Conservation (phyloP, 768 basidiomycete genomes). For the Arthromyces matolae region DNA sequence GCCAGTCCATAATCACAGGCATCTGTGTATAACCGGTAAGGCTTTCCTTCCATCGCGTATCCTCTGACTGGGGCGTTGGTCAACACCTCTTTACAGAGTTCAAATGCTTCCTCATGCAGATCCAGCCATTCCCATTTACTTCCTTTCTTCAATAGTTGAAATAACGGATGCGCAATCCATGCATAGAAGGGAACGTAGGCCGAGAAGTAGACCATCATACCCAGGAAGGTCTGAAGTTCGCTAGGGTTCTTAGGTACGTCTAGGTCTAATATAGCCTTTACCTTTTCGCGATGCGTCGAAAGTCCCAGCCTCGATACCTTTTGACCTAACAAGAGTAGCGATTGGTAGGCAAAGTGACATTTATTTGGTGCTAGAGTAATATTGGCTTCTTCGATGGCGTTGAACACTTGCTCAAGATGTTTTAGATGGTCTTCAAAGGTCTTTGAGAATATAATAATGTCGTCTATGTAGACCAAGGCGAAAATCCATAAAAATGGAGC, state of each 20-base stretch:
- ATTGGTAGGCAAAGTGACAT: constrained; percentile 31
- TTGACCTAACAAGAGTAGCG: constrained; percentile 34
- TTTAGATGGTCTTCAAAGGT: constrained; percentile 26
- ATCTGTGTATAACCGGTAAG: constrained; percentile 35
- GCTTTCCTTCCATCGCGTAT: constrained; percentile 23
- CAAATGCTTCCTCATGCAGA: constrained; percentile 24
- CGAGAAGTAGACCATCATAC: constrained; percentile 37
- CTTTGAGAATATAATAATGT: constrained; percentile 34
- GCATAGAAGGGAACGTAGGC: constrained; percentile 34
- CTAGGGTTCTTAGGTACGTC: too few species aligned
- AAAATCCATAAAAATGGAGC: constrained; percentile 37
- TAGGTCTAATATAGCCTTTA: constrained; percentile 29
- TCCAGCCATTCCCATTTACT: constrained; percentile 20
- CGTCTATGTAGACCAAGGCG: constrained; percentile 38
- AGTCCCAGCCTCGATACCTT: constrained; percentile 36
- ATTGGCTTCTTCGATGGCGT: constrained; percentile 21
- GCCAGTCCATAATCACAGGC: constrained; percentile 28
- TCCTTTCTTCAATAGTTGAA: constrained; percentile 28
- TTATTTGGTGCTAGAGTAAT: constrained; percentile 33
- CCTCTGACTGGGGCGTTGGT: constrained; percentile 29
- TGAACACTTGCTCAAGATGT: constrained; percentile 27
- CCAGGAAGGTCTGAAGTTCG: constrained; percentile 31
- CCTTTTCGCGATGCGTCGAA: constrained; percentile 35
- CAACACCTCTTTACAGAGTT: constrained; percentile 25
- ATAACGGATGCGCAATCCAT: constrained; percentile 29